These are phyloP conservation scores for Alternaria conjuncta DNA, from an alignment of 2,329 filamentous ascomycete species.

Conservation along the genomic window DNA sequence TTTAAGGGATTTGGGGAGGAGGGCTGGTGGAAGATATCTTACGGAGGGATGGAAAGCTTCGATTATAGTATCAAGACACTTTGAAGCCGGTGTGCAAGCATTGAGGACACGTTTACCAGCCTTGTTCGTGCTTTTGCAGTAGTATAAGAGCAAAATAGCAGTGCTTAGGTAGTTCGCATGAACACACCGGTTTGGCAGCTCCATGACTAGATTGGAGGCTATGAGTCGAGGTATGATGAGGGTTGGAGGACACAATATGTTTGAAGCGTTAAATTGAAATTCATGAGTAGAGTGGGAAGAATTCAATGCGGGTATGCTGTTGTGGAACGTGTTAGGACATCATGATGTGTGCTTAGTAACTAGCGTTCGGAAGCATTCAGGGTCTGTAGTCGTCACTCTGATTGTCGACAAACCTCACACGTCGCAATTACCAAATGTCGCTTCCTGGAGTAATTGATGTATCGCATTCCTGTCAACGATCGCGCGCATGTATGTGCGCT, in stretches of 20 bases:
- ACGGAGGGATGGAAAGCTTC: no score
- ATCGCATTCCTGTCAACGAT: not conserved
- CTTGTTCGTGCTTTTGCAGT: no score
- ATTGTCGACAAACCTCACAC: not conserved
- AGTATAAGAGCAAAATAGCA: no score
- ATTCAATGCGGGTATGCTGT: not conserved
- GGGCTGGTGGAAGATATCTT: no score
- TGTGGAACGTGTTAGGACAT: not conserved
- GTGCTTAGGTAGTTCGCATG: no score
- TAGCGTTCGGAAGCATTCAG: not conserved
- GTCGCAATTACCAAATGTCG: not conserved
- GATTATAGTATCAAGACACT: no score
- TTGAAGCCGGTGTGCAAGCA: no score
- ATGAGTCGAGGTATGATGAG: not conserved
- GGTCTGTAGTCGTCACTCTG: not conserved
- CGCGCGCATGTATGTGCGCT: no score
- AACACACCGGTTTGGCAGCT: not conserved
- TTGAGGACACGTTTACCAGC: no score
- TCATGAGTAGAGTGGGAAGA: not conserved
- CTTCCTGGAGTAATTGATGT: not conserved
- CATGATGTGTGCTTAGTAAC: not conserved
- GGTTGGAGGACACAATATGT: no score
- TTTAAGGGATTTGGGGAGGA: no score
- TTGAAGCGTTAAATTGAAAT: no score
- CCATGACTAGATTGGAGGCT: not conserved